Base-by-base conservation (phyloP, 495 filamentous ascomycete genomes). In the Monascus purpureus region DNA sequence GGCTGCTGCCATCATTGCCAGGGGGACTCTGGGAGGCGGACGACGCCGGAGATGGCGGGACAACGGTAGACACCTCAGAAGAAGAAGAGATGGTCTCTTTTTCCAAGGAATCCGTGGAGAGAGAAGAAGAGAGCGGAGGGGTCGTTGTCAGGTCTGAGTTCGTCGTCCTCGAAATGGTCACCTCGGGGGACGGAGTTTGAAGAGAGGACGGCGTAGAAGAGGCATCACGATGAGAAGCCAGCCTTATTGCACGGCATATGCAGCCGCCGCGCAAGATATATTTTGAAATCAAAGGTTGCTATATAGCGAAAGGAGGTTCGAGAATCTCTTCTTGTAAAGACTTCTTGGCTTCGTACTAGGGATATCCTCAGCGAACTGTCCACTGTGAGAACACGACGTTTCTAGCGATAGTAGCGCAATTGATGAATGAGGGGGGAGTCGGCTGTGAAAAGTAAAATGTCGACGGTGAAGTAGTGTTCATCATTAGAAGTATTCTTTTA, bases 161-260 rank as follows among this genome's bases (percentile, higher is more conserved):
- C 15, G 43, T 22, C 25, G 32, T 16, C 29, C 11, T 53, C 40
- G 56, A 30, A 42, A 54, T 43, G 42, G 49, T 36, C 28, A 45
- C 41, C 41, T 33, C 40, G 36, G 47, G 39, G 20, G 44, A 35
- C 35, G 42, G 46, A 39, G 41, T 26, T 40, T 44, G 51, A 20
- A 43, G 43, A 33, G 51, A 45, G 48, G 53, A 50, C 42, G 53
- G 49, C 36, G 52, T 51, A 54, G 59, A 53, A 47, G 51, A 52
- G 41, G 42, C 58, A 59, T 60, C 53, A 51, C 53, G 51, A 49
- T 41, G 52, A 57, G 47, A 52, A 63, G 59, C 59, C 59, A 63
- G 59, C 49, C 54, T 63, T 60, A 44, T 38, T 36, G 37, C 35
- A 45, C 56, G 56, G 59, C 56, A 52, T 54, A 55, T 54, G 52